A percentile compares a stretch with the other conserved stretches of the same genome.
Evolutionary conservation across 371 early-diverging fungal species (phyloP).

Genomic region (Syncephalastrum monosporum): DNA sequence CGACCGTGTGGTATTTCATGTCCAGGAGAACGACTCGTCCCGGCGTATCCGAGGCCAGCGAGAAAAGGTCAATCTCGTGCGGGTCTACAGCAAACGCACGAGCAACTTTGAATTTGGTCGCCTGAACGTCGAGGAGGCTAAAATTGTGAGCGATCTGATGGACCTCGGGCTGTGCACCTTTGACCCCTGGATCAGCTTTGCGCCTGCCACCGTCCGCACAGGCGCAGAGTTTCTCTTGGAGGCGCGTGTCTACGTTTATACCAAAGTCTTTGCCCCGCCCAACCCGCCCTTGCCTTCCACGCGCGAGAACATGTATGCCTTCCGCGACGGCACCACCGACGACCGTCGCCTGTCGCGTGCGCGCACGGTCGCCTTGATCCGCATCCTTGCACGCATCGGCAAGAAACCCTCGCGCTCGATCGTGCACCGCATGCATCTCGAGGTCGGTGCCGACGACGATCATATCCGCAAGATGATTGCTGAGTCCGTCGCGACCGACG

Average conservation of each 20-base stretch:
- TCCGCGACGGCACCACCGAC: conserved; percentile 1
- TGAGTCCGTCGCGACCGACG: conserved; percentile 17
- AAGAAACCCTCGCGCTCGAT: conserved; percentile 40
- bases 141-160: conserved; percentile 47
- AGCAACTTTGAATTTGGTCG: conserved; percentile 42
- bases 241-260: conserved; percentile 39
- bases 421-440: conserved; percentile 24
- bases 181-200: conserved; percentile 43
- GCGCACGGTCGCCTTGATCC: conserved; percentile 45
- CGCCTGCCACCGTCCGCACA: conserved; percentile 28
- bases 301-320: conserved; percentile 10
- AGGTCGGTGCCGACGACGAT: conserved; percentile 15
- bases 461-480: conserved; percentile 27
- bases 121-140: conserved; percentile 38
- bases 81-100: conserved; percentile 33
- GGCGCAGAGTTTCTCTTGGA: conserved; percentile 54
- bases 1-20: conserved; percentile 19
- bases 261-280: conserved; percentile 24
- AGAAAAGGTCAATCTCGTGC: conserved; percentile 47
- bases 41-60: conserved; percentile 6
- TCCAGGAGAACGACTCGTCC: conserved; percentile 10
- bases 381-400: conserved; percentile 39
- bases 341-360: conserved; percentile 24
- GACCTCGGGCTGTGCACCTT: conserved; percentile 49
- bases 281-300: conserved; percentile 22